A percentile compares a stretch with the other conserved stretches of the same genome.
Conservation (phyloP, 306 rosid species). For the Cucurbita ficifolia region DNA sequence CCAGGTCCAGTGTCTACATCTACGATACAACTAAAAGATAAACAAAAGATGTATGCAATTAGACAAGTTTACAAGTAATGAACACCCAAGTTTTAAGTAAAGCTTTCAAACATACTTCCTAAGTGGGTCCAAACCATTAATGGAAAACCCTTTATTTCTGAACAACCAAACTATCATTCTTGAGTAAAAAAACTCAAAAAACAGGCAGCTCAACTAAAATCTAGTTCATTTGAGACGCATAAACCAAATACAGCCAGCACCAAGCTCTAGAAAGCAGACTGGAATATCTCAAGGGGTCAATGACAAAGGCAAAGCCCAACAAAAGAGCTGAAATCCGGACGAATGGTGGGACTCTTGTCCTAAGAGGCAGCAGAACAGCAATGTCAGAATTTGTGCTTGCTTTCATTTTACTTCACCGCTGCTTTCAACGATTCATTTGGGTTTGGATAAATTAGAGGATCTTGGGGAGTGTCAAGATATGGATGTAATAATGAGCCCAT, state of each 20-base stretch:
- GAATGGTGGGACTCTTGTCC: conserved; percentile 2
- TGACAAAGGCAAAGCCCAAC: neutral
- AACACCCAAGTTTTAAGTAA: neutral
- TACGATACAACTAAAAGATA: neutral
- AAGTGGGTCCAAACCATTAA: neutral
- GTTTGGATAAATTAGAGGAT: neutral
- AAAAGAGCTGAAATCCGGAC: neutral
- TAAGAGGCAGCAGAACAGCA: conserved; percentile 1
- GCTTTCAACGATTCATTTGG: neutral
- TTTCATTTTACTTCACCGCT: conserved; percentile 1
- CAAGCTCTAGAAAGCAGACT: neutral
- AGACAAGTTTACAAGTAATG: neutral
- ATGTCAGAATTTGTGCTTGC: neutral
- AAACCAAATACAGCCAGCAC: neutral
- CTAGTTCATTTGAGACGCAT: neutral
- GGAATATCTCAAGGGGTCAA: neutral
- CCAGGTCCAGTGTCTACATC: neutral
- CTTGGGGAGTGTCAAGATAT: neutral
- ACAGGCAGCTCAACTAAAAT: neutral
- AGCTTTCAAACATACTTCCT: neutral
- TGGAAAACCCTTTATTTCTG: neutral
- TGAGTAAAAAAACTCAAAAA: neutral
- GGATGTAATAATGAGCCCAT: neutral
- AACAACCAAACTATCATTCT: neutral
- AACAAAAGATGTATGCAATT: neutral